Percentiles rank a stretch among this genome's conserved stretches.
phyloP scores from a whole-genome alignment of 176 grass and related monocot species.

The Paspalum vaginatum region DNA sequence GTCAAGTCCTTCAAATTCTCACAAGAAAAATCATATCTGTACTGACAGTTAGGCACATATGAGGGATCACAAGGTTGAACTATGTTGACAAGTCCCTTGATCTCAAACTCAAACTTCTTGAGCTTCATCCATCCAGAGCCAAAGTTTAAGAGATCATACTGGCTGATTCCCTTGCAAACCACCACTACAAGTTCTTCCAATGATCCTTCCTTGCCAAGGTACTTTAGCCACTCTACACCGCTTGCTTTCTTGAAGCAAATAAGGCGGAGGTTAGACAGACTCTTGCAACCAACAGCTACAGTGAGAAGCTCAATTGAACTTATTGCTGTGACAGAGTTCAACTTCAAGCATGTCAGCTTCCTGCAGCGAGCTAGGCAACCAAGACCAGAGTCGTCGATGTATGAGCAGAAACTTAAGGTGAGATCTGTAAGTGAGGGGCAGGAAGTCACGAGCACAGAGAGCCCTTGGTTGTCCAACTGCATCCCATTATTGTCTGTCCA shows the following conservation, averaged over 20 bases:
- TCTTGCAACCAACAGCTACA: conserved; percentile 57
- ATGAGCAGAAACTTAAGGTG: conserved; percentile 17
- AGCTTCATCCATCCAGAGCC: conserved; percentile 29
- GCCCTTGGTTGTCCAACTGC: conserved; percentile 51
- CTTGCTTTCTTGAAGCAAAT: conserved; percentile 48
- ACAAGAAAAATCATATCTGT: conserved; percentile 23
- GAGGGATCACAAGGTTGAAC: not conserved
- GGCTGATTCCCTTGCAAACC: conserved; percentile 31
- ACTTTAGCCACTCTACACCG: conserved; percentile 50
- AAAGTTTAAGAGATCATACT: conserved; percentile 47
- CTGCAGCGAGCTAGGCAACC: conserved; percentile 48
- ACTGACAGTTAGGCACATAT: not conserved
- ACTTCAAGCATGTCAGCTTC: conserved; percentile 52
- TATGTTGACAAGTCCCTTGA: not conserved
- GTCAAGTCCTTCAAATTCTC: conserved; percentile 50
- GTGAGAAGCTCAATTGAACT: conserved; percentile 43
- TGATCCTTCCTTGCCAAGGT: conserved; percentile 50
- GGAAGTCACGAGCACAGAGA: conserved; percentile 32
- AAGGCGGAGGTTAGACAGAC: conserved; percentile 50
- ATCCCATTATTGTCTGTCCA: conserved; percentile 47
- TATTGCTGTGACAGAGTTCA: conserved; percentile 36
- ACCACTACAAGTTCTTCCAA: conserved; percentile 50
- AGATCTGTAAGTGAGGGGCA: conserved; percentile 40
- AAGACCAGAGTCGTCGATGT: conserved; percentile 51
- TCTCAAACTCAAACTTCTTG: conserved; percentile 49